Evolutionary conservation across 2,329 filamentous ascomycete genomes (phyloP), one percentile per base, ranked within the genome.

Genomic region (Colletotrichum karsti): DNA sequence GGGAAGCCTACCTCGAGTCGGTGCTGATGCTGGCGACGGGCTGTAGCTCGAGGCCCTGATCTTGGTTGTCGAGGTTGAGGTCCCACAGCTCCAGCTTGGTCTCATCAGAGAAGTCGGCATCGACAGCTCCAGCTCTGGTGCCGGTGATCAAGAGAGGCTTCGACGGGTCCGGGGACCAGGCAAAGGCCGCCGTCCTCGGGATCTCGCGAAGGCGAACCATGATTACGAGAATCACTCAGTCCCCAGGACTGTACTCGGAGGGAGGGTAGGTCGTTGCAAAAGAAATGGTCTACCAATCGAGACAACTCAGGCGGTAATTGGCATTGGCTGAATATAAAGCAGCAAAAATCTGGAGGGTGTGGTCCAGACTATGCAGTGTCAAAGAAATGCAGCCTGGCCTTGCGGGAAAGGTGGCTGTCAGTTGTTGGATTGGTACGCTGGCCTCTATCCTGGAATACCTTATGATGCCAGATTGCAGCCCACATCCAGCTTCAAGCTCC

Each of bases 171-270:
- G 95, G 92, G 73, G 94, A 97, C 95, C 96, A 99, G 77, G 96
- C 94, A 81, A 99, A 99, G 76, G 95, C 93, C 81, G 95, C 96
- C 76, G 96, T 99, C 83, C 96, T 91, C 80, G 94, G 93, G 78
- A 99, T 97, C 86, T 98, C 95, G 87, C 95, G 91, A 82, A 98
- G 87, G 84, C 94, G 93, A 82, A 98, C 95, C 96, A 99, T 99
- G 81, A 74, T 83, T 78, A 74, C 73, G 75, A 67, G 75, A 77
- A 76, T 70, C 67, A 62, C 67, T 71, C 67, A 65, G 67, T 67
- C 69, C 67, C 53, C 55, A 63, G 69, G 59, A 68, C 65, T 68
- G 60, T 59, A 67, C 60, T 68, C 61, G 37, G 39, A 59, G 54
- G 54, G 55, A 54, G 46, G 62, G 54, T 35, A 59, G 35, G 42